Conservation (phyloP, 352 stramenopile genomes). For the Phytopythium ostracodes region DNA sequence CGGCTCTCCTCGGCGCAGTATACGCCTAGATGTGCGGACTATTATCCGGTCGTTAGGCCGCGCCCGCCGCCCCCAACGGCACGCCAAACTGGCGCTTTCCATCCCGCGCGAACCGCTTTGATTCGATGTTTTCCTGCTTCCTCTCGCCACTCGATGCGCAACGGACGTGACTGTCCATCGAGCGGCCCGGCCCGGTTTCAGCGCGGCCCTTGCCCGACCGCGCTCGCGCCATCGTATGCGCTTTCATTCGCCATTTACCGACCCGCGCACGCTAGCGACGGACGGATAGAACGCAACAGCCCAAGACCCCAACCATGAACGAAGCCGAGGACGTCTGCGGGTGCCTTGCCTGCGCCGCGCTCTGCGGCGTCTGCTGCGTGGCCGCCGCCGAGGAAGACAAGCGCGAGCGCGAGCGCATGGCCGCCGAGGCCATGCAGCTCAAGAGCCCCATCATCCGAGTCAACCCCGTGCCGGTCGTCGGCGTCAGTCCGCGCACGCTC, state of each 20-base stretch:
- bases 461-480: slow-evolving; percentile 55
- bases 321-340: slow-evolving; percentile 74
- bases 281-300: slow-evolving; percentile 4
- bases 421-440: slow-evolving; percentile 26
- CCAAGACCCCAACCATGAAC: no score
- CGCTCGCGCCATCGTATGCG: not conserved
- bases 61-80: no score
- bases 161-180: slow-evolving; percentile 1
- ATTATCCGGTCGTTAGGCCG: no score
- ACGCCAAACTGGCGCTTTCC: not conserved
- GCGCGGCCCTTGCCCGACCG: not conserved
- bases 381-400: slow-evolving; percentile 80
- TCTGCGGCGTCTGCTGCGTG: slow-evolving; percentile 75
- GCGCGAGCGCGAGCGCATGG: slow-evolving; percentile 61
- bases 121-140: not conserved
- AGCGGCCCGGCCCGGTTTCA: not conserved
- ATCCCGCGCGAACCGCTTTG: not conserved
- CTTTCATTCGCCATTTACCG: slow-evolving; percentile 2
- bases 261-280: not conserved
- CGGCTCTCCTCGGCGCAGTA: not conserved
- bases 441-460: slow-evolving; percentile 52
- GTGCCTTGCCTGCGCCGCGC: slow-evolving; percentile 60
- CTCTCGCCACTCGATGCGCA: not conserved
- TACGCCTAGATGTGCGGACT: not conserved
- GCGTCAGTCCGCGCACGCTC: slow-evolving; percentile 6